Conservation (phyloP, 2,329 filamentous ascomycete species). For the Paecilomyces niveus region DNA sequence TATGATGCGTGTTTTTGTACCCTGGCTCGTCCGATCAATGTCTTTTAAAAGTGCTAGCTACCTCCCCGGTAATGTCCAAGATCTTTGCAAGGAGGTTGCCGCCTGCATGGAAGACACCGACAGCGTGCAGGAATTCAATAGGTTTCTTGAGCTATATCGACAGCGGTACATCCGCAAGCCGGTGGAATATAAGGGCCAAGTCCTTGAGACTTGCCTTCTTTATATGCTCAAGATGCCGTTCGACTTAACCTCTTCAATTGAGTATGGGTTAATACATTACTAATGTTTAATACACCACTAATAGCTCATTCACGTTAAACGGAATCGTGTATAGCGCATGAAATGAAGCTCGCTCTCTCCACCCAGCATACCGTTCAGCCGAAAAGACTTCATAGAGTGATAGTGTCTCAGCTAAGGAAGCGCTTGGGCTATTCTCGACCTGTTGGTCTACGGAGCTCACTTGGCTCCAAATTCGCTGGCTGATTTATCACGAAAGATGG, state of each 20-base stretch:
- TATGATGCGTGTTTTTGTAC: neutral
- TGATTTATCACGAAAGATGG: too few species aligned
- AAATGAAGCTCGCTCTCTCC: too few species aligned
- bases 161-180: neutral
- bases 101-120: neutral
- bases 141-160: neutral
- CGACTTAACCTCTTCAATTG: constrained; percentile 3
- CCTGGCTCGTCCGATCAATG: neutral
- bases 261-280: neutral
- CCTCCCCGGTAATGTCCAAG: neutral
- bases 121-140: neutral
- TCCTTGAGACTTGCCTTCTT: constrained; percentile 5
- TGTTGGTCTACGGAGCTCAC: too few species aligned
- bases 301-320: too few species aligned
- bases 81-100: neutral
- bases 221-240: constrained; percentile 9
- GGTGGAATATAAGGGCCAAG: neutral
- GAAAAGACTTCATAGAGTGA: too few species aligned
- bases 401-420: too few species aligned
- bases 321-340: too few species aligned
- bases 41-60: neutral
- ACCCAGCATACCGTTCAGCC: too few species aligned
- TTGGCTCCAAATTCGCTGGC: too few species aligned
- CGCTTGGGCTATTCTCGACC: too few species aligned
- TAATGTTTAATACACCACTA: neutral